phyloP scores from a whole-genome alignment of 139 green algal genomes.

The Tetraselmis chui region DNA sequence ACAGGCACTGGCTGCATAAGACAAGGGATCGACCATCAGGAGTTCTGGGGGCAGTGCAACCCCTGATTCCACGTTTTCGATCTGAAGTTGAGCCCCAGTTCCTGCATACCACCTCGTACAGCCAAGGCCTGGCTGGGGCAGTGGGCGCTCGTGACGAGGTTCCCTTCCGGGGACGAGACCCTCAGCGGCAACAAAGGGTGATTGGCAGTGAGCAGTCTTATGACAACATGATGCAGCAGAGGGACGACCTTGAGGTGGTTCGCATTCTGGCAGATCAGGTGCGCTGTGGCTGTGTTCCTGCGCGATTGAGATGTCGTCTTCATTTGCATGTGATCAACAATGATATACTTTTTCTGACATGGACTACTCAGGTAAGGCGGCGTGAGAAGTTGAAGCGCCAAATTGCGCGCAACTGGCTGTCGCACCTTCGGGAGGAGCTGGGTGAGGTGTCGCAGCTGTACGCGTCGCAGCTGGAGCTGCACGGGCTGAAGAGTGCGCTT shows the following conservation, averaged over 20 bases:
- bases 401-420: not conserved
- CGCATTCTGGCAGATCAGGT: not conserved
- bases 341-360: too few species aligned
- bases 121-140: too few species aligned
- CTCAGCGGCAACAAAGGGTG: not conserved
- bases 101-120: not conserved
- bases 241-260: not conserved
- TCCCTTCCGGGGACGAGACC: not conserved
- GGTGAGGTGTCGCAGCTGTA: not conserved
- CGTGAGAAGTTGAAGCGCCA: not conserved
- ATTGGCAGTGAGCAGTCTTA: not conserved
- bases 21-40: not conserved
- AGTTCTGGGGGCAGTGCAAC: not conserved
- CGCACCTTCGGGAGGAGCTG: not conserved
- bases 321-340: too few species aligned
- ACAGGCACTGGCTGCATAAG: not conserved
- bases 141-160: not conserved
- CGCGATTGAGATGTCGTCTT: too few species aligned
- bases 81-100: not conserved
- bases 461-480: not conserved
- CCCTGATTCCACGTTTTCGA: not conserved
- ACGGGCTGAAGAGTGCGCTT: not conserved
- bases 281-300: not conserved
- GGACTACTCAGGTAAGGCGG: not conserved
- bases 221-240: not conserved